Conservation (phyloP, 1,139 yeast species). For the Hyphopichia wangnamkhiaoensis region DNA sequence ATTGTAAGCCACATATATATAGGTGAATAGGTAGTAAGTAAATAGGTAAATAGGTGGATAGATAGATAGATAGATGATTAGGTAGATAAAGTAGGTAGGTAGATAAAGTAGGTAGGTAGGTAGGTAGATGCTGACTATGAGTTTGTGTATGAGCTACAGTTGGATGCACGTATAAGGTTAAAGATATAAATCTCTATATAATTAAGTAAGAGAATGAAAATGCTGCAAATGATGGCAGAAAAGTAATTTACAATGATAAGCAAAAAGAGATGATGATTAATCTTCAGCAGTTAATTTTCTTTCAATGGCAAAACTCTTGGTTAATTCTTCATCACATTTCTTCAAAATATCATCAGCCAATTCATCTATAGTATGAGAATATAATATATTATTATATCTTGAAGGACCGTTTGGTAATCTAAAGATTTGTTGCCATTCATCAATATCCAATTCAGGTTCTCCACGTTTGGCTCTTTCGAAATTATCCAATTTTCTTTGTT, state of each 20-base stretch:
- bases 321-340: slow-evolving; percentile 63
- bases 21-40: too few species aligned
- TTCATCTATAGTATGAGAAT: slow-evolving; percentile 68
- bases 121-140: too few species aligned
- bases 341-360: slow-evolving; percentile 66
- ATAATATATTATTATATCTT: slow-evolving; percentile 70
- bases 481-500: slow-evolving; percentile 69
- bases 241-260: neutral
- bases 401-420: slow-evolving; percentile 77
- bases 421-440: slow-evolving; percentile 68
- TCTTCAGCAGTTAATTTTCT: slow-evolving; percentile 37
- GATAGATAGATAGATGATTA: too few species aligned
- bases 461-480: slow-evolving; percentile 59
- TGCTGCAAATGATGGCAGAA: too few species aligned
- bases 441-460: slow-evolving; percentile 56
- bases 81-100: too few species aligned
- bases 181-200: too few species aligned
- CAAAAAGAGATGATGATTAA: slow-evolving; percentile 6
- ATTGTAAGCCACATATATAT: neutral
- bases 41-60: too few species aligned
- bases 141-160: too few species aligned
- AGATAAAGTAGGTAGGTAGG: too few species aligned
- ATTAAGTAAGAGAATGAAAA: too few species aligned
- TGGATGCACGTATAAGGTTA: too few species aligned
- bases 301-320: slow-evolving; percentile 61